A percentile compares a stretch with the other conserved stretches of the same genome.
These are phyloP conservation scores for Geranium rotundifolium DNA, from an alignment of 345 rosid species.

Conservation along the genomic window DNA sequence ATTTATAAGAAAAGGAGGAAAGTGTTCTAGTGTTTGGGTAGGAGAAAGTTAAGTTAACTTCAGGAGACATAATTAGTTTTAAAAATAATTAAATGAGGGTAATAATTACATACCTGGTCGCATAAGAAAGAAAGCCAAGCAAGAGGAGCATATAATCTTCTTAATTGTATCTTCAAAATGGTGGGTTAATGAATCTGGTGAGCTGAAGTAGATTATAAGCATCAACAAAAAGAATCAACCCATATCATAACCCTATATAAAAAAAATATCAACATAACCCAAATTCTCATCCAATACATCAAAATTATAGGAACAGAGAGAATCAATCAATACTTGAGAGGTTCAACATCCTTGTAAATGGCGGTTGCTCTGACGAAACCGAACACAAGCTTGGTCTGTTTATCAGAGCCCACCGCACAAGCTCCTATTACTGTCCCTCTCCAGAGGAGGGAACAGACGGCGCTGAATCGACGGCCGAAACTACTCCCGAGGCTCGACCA, in stretches of 20 bases:
- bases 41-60: constrained; percentile 11
- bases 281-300: no score
- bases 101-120: no score
- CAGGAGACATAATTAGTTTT: no score
- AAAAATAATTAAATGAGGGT: no score
- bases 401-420: constrained; percentile 31
- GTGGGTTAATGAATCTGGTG: background rate
- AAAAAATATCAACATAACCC: no score
- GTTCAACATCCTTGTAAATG: constrained; percentile 33
- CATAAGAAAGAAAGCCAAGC: no score
- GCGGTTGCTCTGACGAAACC: constrained; percentile 22
- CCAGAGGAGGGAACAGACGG: no score
- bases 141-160: no score
- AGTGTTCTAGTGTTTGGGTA: constrained; percentile 6
- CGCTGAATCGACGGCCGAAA: background rate
- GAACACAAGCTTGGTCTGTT: constrained; percentile 34
- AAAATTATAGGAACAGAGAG: background rate
- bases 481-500: no score
- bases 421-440: no score
- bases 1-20: no score
- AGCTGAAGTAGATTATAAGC: constrained; percentile 52
- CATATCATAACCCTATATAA: constrained; percentile 20
- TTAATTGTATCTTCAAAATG: no score
- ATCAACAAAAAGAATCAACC: constrained; percentile 34
- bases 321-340: constrained; percentile 23